Conservation (phyloP, 306 rosid genomes). For the Coriaria nepalensis region DNA sequence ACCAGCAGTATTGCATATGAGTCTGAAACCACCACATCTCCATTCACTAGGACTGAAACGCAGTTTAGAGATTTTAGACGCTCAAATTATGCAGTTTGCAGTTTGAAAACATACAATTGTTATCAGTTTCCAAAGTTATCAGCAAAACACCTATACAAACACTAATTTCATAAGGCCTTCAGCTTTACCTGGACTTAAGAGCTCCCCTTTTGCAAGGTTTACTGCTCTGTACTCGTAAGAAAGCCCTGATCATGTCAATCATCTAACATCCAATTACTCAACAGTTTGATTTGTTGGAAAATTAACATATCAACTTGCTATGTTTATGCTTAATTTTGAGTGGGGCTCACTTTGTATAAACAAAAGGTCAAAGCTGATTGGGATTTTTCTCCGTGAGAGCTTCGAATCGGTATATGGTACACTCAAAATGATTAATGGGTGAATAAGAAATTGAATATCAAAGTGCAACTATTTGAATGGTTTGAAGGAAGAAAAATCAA, state of each 20-base stretch:
- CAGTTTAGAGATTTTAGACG: conserved; percentile 30
- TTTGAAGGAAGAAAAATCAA: no score
- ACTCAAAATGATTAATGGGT: no score
- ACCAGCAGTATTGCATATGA: conserved; percentile 41
- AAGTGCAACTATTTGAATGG: no score
- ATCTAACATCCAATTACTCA: neutral
- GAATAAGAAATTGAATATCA: no score
- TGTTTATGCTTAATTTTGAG: no score
- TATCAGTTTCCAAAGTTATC: neutral
- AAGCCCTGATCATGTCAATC: conserved; percentile 19
- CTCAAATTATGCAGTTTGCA: conserved; percentile 30
- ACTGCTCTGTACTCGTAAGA: conserved; percentile 33
- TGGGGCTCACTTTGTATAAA: no score
- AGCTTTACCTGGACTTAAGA: conserved; percentile 30
- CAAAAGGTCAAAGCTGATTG: no score
- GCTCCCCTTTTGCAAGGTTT: conserved; percentile 24
- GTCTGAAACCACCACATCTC: conserved; percentile 28
- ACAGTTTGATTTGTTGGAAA: neutral
- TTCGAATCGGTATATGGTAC: no score
- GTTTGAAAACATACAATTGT: conserved; percentile 8
- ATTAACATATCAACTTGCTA: neutral
- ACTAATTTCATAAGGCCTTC: conserved; percentile 1
- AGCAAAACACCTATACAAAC: neutral
- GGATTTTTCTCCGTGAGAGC: no score
- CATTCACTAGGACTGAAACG: conserved; percentile 42